Percentiles rank a stretch among this genome's conserved stretches.
phyloP scores from a whole-genome alignment of 352 stramenopile species.

The Pseudoperonospora humuli region DNA sequence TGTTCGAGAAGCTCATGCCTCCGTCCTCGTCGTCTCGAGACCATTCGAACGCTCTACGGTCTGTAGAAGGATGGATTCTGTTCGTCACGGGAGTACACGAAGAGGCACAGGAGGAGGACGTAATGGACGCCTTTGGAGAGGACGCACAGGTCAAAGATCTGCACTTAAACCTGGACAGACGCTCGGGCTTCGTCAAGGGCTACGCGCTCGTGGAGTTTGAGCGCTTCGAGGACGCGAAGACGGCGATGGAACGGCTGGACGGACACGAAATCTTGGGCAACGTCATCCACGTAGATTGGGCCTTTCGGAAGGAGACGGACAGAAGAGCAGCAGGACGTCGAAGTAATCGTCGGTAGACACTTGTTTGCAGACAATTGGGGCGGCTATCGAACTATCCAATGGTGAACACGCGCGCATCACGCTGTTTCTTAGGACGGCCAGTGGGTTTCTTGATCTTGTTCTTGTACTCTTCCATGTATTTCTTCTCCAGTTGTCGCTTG shows the following conservation, averaged over 20 bases:
- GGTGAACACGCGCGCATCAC: slow-evolving; percentile 67
- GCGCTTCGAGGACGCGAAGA: slow-evolving; percentile 85
- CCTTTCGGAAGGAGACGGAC: slow-evolving; percentile 70
- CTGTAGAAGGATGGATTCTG: slow-evolving; percentile 95
- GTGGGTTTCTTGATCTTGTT: slow-evolving; percentile 84
- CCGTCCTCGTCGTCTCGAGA: slow-evolving; percentile 9
- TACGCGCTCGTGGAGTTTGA: slow-evolving; percentile 94
- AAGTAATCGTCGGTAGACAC: slow-evolving; percentile 40
- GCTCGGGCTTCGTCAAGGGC: slow-evolving; percentile 93
- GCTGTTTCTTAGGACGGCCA: slow-evolving; percentile 63
- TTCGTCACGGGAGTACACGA: slow-evolving; percentile 94
- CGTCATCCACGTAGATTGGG: slow-evolving; percentile 90
- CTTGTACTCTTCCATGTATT: slow-evolving; percentile 77
- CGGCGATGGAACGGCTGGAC: slow-evolving; percentile 90
- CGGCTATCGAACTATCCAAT: slow-evolving; percentile 32
- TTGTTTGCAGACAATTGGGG: not conserved
- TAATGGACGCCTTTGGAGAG: slow-evolving; percentile 93
- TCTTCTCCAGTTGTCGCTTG: slow-evolving; percentile 62
- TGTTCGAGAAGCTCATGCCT: slow-evolving; percentile 71
- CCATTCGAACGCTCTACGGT: slow-evolving; percentile 58
- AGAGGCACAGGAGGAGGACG: slow-evolving; percentile 94
- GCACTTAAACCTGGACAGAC: slow-evolving; percentile 92
- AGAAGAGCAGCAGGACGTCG: slow-evolving; percentile 30
- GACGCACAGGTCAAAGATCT: slow-evolving; percentile 94
- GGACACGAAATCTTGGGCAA: slow-evolving; percentile 86